Evolutionary conservation across 2,329 filamentous ascomycete species (phyloP).

Genomic region (Paecilomyces niveus): DNA sequence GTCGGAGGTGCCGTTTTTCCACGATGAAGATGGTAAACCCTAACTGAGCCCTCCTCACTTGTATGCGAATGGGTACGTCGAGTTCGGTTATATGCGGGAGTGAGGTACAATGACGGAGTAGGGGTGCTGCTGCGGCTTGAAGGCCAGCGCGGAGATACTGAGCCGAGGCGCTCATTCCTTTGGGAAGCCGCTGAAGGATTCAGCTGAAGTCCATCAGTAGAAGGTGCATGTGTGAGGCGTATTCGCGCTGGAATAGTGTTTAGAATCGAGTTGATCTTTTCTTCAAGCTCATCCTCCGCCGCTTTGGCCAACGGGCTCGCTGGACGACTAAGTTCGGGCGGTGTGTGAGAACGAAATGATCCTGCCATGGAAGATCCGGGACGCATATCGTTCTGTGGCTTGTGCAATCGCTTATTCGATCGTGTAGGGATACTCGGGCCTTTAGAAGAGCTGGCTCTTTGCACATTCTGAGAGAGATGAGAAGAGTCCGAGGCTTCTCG

Average conservation of each 20-base stretch:
- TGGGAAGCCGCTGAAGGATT: slow-evolving; percentile 26
- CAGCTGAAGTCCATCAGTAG: slow-evolving; percentile 23
- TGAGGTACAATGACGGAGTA: slow-evolving; percentile 63
- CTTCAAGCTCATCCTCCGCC: slow-evolving; percentile 63
- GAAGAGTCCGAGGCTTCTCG: neutral
- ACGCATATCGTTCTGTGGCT: neutral
- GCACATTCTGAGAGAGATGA: neutral
- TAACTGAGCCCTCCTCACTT: slow-evolving; percentile 64
- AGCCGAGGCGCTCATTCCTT: slow-evolving; percentile 35
- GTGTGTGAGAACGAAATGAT: slow-evolving; percentile 6
- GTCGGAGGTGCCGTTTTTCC: slow-evolving; percentile 79
- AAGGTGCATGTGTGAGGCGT: slow-evolving; percentile 54
- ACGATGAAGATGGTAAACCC: slow-evolving; percentile 84
- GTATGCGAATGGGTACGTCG: slow-evolving; percentile 26
- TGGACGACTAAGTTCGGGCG: slow-evolving; percentile 33
- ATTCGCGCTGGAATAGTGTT: slow-evolving; percentile 73
- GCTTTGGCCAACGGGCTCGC: slow-evolving; percentile 28
- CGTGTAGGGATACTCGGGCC: neutral
- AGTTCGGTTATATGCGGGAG: slow-evolving; percentile 44
- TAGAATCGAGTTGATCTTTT: slow-evolving; percentile 73
- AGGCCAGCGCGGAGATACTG: slow-evolving; percentile 24
- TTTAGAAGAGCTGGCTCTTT: neutral
- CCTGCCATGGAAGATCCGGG: neutral
- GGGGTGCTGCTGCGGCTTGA: slow-evolving; percentile 47
- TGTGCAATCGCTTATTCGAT: neutral